Evolutionary conservation across 148 eudicot species (phyloP), one percentile per base, ranked within the genome.

Genomic region (Camellia lanceoleosa): DNA sequence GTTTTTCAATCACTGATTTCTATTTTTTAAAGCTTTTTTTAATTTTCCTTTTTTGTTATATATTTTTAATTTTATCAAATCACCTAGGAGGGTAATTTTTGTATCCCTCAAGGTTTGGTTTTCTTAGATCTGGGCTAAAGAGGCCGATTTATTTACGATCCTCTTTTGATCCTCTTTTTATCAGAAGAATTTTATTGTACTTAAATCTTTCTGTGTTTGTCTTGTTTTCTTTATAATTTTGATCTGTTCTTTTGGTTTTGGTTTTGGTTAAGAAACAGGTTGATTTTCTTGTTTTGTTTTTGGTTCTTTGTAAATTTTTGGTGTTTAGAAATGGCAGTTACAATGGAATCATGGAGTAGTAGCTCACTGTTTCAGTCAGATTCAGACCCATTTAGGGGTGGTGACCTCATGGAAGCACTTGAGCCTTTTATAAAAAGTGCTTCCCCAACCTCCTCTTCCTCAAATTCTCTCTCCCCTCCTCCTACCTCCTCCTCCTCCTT

Each of bases 351-450:
- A 41, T 85, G 86, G 89, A 87, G 79, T 83, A 80, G 51, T 77
- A 78, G 76, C 58, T 30, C 47, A 4, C 41, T 75, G 52, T 8
- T 13, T 74, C 63, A 46, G 2, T 79, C 78, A 76, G 67, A 59
- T 11, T 20, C 72, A 3, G 91, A 90, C 68, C 85, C 90, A 0
- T 88, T 88, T 47, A 71, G 72, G 3, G 90, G 92, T 59, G 88
- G 89, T 68, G 98, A 92, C 78, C 82, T 94, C 1, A 92, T 94
- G 97, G 97, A 91, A 86, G 98, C 97, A 77, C 92, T 94, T 82
- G 87, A 84, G 51, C 97, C 98, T 88, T 94, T 94, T 86, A 92
- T 94, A 76, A 94, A 91, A 82, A 68, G 88, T 73, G 83, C 84
- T 86, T 80, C 79, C 79, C 55, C 87, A 0, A 46, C 83, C 4